Evolutionary conservation across 768 basidiomycete species (phyloP), one percentile per base, ranked within the genome.

Genomic region (Paxillus rubicundulus): DNA sequence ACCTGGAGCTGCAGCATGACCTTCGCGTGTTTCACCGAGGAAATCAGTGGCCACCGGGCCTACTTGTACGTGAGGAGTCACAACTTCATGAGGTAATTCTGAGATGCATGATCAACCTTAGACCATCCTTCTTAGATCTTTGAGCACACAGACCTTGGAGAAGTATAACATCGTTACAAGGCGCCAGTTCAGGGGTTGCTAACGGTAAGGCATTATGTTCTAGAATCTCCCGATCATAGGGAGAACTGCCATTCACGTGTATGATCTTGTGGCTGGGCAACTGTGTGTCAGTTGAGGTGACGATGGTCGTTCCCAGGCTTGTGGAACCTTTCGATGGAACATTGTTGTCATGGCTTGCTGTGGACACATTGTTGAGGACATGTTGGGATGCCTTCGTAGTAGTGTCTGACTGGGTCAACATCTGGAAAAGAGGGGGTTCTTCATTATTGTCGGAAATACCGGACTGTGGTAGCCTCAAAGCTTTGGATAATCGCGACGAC

Each of bases 401-500:
- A n/a, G 18, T 16, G 41, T 21, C 58, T 50, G 55, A 48, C 54
- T 56, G 58, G 54, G 58, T 58, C 57, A 53, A 59, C 42, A 41
- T 12, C 49, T 49, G 57, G 40, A 38, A 57, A 52, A 62, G 54
- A 54, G 50, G 4, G 44, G 56, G 52, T 47, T 55, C 61, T 48
- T 60, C 58, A 39, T 52, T 61, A 38, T 32, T 52, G 45, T 61
- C 59, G 59, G 67, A 70, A 55, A 65, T 60, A 59, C 55, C 61
- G 59, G 68, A 55, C 59, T 54, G 61, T 49, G 52, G 57, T 32
- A 18, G 47, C 32, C 50, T 53, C 12, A 44, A 63, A 2, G 52
- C 72, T 24, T 77, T 73, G 48, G 84, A 84, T n/a, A 82, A 84
- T 44, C 78, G 78, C 55, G 82, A 83, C 34, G 70, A 68, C 37